phyloP scores from a whole-genome alignment of 768 basidiomycete genomes.

The Naematelia aurantialba region DNA sequence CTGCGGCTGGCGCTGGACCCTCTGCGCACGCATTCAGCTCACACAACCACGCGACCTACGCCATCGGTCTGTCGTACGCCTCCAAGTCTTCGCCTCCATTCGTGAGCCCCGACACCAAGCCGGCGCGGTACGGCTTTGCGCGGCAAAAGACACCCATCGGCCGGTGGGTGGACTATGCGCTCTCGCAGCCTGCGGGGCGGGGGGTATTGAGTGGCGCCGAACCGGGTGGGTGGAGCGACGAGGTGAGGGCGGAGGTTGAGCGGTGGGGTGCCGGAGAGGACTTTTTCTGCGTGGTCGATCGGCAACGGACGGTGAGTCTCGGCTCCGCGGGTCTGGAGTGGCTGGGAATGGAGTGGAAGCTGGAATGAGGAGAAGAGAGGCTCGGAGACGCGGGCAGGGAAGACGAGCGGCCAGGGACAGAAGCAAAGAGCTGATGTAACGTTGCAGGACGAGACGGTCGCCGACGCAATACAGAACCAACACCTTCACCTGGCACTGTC shows the following conservation, averaged over 20 bases:
- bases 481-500: slow-evolving; percentile 64
- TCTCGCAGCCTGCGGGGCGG: slow-evolving; percentile 36
- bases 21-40: neutral
- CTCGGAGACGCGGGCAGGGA: too few species aligned
- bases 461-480: neutral
- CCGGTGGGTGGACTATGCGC: slow-evolving; percentile 42
- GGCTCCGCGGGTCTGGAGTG: too few species aligned
- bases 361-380: too few species aligned
- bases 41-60: slow-evolving; percentile 16
- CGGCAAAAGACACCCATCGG: slow-evolving; percentile 22
- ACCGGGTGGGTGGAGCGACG: slow-evolving; percentile 34
- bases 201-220: slow-evolving; percentile 30
- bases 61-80: slow-evolving; percentile 46
- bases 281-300: slow-evolving; percentile 42
- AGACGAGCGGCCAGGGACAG: too few species aligned
- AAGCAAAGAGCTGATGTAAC: neutral
- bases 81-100: slow-evolving; percentile 49
- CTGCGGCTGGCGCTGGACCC: too few species aligned
- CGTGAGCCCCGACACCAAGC: slow-evolving; percentile 18
- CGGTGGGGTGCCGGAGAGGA: slow-evolving; percentile 50
- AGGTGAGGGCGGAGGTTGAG: slow-evolving; percentile 17
- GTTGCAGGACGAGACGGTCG: neutral
- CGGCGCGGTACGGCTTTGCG: slow-evolving; percentile 29
- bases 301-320: slow-evolving; percentile 31
- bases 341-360: too few species aligned